Conservation (phyloP, 306 rosid genomes). For the Myrica gale region DNA sequence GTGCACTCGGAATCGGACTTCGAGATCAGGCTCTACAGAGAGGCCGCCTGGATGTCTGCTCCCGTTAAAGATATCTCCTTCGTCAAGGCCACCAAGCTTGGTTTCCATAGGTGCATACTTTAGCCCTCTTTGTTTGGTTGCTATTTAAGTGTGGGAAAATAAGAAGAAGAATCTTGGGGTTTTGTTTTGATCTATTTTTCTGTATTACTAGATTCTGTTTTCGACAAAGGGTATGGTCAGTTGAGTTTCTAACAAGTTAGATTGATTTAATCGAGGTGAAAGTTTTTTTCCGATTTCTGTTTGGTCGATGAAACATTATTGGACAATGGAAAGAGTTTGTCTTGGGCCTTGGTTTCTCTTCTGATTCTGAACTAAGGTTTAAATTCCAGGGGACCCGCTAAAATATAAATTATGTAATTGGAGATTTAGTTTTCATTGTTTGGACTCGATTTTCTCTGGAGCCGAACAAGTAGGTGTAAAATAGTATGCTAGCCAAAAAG, state of each 20-base stretch:
- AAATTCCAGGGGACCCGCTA: background rate
- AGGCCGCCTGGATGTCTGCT: slow-evolving; percentile 64
- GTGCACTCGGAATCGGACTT: slow-evolving; percentile 66
- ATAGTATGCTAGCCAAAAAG: background rate
- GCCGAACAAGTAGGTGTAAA: background rate
- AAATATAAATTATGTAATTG: background rate
- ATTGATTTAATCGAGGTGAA: background rate
- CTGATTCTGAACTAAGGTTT: background rate
- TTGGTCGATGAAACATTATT: background rate
- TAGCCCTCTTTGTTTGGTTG: background rate
- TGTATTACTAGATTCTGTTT: background rate
- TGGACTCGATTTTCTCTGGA: background rate
- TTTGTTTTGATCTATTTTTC: background rate
- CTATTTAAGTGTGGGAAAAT: background rate
- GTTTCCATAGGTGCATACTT: slow-evolving; percentile 59
- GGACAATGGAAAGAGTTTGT: background rate
- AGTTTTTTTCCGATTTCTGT: background rate
- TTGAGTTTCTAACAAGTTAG: background rate
- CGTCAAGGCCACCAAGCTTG: slow-evolving; percentile 56
- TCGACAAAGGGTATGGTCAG: background rate
- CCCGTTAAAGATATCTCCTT: slow-evolving; percentile 45
- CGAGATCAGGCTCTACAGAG: slow-evolving; percentile 63
- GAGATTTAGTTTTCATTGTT: background rate
- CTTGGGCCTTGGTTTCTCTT: background rate
- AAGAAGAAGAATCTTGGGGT: background rate